Conservation (phyloP, 2,329 filamentous ascomycete species). For the Clonostachys solani region DNA sequence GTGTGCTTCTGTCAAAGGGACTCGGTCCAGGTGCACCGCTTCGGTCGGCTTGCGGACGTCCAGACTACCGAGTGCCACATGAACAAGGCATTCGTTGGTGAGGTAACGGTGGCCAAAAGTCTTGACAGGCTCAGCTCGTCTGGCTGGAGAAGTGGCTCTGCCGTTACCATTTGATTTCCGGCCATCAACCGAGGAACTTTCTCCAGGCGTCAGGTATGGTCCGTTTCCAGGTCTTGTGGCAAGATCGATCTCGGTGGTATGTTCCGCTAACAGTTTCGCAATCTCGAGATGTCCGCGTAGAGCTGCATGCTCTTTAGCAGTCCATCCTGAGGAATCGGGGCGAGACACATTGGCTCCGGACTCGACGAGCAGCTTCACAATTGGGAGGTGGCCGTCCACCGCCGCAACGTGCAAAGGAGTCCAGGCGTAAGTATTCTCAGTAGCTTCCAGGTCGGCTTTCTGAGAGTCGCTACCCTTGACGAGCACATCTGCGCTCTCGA, state of each 20-base stretch:
- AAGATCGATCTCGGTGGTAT: slow-evolving; percentile 28
- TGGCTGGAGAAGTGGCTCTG: slow-evolving; percentile 17
- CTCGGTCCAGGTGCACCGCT: slow-evolving; percentile 81
- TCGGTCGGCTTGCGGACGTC: slow-evolving; percentile 80
- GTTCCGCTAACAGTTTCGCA: slow-evolving; percentile 61
- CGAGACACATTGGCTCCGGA: slow-evolving; percentile 73
- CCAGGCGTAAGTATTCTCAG: slow-evolving; percentile 86
- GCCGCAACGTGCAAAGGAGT: slow-evolving; percentile 91
- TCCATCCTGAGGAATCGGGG: slow-evolving; percentile 87
- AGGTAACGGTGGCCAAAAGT: slow-evolving; percentile 95
- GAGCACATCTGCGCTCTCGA: slow-evolving; percentile 73
- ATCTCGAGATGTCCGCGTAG: slow-evolving; percentile 84
- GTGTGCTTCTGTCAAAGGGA: slow-evolving; percentile 83
- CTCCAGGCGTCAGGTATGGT: neutral
- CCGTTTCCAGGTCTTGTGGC: slow-evolving; percentile 12
- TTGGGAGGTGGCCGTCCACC: slow-evolving; percentile 76
- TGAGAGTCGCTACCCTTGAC: slow-evolving; percentile 66
- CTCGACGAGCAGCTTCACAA: slow-evolving; percentile 73
- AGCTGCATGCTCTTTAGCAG: slow-evolving; percentile 86
- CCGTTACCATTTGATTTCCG: slow-evolving; percentile 44
- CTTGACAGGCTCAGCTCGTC: slow-evolving; percentile 75
- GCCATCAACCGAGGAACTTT: slow-evolving; percentile 55
- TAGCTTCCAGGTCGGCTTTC: slow-evolving; percentile 70
- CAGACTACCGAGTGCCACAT: slow-evolving; percentile 93
- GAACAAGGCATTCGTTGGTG: slow-evolving; percentile 79